Percentiles rank a stretch among this genome's conserved stretches.
These are phyloP conservation scores for Simmondsia chinensis DNA, from an alignment of 148 eudicot species.

Conservation along the genomic window DNA sequence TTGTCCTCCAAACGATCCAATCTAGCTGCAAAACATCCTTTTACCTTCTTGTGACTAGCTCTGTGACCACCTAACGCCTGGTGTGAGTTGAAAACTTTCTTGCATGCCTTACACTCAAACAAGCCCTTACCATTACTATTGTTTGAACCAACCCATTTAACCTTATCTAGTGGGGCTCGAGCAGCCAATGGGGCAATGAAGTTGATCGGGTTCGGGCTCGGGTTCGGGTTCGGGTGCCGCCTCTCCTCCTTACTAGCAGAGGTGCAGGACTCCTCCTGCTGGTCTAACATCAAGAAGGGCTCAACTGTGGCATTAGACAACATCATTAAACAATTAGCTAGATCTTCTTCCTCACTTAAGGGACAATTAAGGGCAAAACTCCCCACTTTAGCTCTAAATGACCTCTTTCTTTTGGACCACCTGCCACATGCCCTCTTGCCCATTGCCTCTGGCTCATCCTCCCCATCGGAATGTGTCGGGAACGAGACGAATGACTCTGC, in stretches of 20 bases:
- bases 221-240: too few species aligned
- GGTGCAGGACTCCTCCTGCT: constrained; percentile 20
- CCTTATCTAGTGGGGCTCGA: constrained; percentile 6
- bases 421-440: constrained; percentile 18
- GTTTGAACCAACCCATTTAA: constrained; percentile 21
- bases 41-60: constrained; percentile 67
- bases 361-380: constrained; percentile 15
- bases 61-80: constrained; percentile 77
- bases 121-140: constrained; percentile 17
- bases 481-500: constrained; percentile 47
- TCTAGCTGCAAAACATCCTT: constrained; percentile 51
- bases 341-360: constrained; percentile 47
- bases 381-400: constrained; percentile 48
- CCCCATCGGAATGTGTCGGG: constrained; percentile 28
- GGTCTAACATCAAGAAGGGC: neutral
- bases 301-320: constrained; percentile 34
- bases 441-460: constrained; percentile 12
- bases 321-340: constrained; percentile 47
- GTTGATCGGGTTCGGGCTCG: neutral
- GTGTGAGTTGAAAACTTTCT: constrained; percentile 54
- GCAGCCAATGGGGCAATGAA: constrained; percentile 6
- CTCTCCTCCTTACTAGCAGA: constrained; percentile 22
- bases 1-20: constrained; percentile 11
- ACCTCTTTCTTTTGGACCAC: constrained; percentile 73
- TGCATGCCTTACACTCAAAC: constrained; percentile 64